Evolutionary conservation across 768 basidiomycete species (phyloP), one percentile per base, ranked within the genome.

Genomic region (Mycena filopes): DNA sequence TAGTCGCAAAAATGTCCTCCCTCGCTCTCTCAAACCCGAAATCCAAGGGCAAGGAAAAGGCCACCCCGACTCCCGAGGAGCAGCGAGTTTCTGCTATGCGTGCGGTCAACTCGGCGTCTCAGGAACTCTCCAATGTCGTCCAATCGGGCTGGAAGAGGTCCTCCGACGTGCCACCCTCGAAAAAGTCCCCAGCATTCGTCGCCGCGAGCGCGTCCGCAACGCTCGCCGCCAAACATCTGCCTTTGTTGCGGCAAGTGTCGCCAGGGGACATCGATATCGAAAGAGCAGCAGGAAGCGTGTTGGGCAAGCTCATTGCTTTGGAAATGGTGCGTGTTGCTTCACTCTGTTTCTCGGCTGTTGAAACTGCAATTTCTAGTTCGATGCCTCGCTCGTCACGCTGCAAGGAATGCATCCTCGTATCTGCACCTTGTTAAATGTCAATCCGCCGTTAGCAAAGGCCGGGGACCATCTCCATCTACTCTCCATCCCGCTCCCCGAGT

Each of bases 231-330:
- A 80, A 78, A 54, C 81, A 85, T 55, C 73, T 94, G 10, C 63
- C 61, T 1, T 68, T 74, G 3, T 77, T 94, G 45, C 79, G 92
- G 53, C 72, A 71, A 33, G 55, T 85, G 21, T 77, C 75, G 47
- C 78, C 83, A 0, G 80, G 78, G 3, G 84, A 85, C 67, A 18
- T 91, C 11, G 89, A 94, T 67, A 82, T 93, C 7, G 94, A 95
- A 76, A 83, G 89, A 40, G 92, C 91, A 2, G 93, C 90, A 1
- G 83, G 83, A 53, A 89, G 88, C 62, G 77, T 94, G 6, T 72
- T 88, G 8, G 89, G 86, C 10, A 93, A 93, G 74, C 75, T 94
- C 2, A 80, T 93, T 26, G 70, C 82, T 25, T 72, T 94, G 51
- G 90, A 92, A 68, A 79, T 93, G 87, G 93, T 94, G 71, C 55